phyloP scores from a whole-genome alignment of 257 asterid species.

The Solanum okadae region DNA sequence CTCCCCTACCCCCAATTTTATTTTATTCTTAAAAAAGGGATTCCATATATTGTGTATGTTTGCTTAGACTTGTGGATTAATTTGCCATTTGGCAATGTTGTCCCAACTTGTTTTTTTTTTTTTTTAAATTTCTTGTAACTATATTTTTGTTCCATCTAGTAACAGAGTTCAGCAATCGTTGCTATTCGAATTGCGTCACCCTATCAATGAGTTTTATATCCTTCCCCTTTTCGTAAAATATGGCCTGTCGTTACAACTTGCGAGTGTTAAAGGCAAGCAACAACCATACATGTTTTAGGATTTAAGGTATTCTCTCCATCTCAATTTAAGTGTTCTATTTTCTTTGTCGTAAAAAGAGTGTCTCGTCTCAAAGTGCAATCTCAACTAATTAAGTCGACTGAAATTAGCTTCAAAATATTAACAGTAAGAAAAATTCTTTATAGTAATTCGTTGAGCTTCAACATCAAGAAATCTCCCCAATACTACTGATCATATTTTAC shows the following conservation, averaged over 20 bases:
- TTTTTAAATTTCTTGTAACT: too few relatives aligned
- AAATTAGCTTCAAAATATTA: background rate
- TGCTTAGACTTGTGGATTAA: background rate
- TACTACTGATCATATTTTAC: background rate
- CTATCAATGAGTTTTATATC: background rate
- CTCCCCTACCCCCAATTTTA: background rate
- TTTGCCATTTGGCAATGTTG: background rate
- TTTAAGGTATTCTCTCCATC: background rate
- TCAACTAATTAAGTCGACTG: too few relatives aligned
- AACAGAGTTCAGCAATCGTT: background rate
- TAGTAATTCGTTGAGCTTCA: background rate
- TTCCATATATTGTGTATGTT: background rate
- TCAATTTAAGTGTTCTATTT: too few relatives aligned
- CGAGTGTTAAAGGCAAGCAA: background rate
- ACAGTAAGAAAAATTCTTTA: background rate
- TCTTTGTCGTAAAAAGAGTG: too few relatives aligned
- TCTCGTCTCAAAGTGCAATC: background rate
- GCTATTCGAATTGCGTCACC: background rate
- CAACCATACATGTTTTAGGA: background rate
- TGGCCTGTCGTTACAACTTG: background rate
- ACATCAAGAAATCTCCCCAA: background rate
- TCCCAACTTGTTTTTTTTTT: too few relatives aligned
- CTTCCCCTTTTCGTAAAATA: background rate
- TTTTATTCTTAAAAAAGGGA: too few relatives aligned
- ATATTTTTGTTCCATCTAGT: background rate